Evolutionary conservation across 2,329 filamentous ascomycete species (phyloP), one percentile per base, ranked within the genome.

Genomic region (Aspergillus clavatus): DNA sequence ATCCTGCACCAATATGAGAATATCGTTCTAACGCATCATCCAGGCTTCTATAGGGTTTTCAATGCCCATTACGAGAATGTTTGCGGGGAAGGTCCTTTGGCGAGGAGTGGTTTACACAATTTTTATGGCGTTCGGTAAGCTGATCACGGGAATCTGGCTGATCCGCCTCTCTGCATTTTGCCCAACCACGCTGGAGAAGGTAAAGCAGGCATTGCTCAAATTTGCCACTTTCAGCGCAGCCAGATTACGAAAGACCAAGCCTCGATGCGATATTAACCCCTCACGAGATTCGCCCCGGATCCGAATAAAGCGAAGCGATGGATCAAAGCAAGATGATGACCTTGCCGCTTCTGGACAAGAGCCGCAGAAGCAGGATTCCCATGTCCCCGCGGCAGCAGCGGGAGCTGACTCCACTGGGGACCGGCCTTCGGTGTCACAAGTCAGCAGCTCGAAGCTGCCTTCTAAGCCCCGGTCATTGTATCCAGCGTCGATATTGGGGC

Each of bases 61-160:
- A 0, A 86, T 93, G 1, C 87, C 87, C 0, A 83, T 91, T 23
- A 79, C 77, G 0, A 68, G 79, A 5, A 81, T 93, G 73, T 91
- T 89, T 55, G 61, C 63, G 0, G 78, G 78, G 0, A 57, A 68
- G 0, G 73, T 86, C 0, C 66, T 89, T 1, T 93, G 86, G 87
- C 79, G 81, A 8, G 87, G 87, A 0, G 50, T 89, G 0, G 74
- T 89, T 1, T 93, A 90, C 56, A 74, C 83, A 0, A 51, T 83
- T 0, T 67, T 93, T 3, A 93, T 93, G 87, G 59, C 74, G 1
- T 40, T 86, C 2, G 75, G 69, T 3, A 87, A 87, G 57, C 49
- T 83, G 1, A 44, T 74, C 1, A 83, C 80, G n/a, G 80, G 83
- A 0, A 6, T 77, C 0, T 85, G 81, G 77, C 70, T 83, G 0